A percentile compares a stretch with the other conserved stretches of the same genome.
phyloP scores from a whole-genome alignment of 2,329 filamentous ascomycete species.

The Aureobasidium sp. region DNA sequence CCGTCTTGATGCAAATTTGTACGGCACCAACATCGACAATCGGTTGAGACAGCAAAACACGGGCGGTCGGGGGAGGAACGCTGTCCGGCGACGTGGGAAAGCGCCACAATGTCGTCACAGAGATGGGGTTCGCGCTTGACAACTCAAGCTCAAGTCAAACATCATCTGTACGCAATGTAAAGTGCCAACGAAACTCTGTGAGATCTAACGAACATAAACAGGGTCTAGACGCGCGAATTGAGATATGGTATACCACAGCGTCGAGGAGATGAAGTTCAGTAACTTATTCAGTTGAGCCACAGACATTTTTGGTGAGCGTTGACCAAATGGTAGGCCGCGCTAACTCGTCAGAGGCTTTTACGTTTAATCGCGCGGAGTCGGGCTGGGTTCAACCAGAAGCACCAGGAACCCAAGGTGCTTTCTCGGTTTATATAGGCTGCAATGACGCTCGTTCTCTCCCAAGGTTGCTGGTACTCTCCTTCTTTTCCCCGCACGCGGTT shows the following conservation, averaged over 20 bases:
- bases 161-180: background rate
- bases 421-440: slow-evolving; percentile 9
- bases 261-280: background rate
- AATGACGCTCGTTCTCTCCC: background rate
- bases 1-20: background rate
- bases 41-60: slow-evolving; percentile 1
- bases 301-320: slow-evolving; percentile 1
- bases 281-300: background rate
- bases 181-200: background rate
- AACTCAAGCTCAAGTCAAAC: background rate
- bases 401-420: slow-evolving; percentile 1
- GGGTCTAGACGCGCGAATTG: background rate
- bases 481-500: slow-evolving; percentile 9
- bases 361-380: slow-evolving; percentile 9
- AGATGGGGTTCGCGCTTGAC: background rate
- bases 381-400: slow-evolving; percentile 6
- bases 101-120: slow-evolving; percentile 9
- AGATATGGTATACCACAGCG: background rate
- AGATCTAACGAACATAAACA: background rate
- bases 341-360: slow-evolving; percentile 12
- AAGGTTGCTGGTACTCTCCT: slow-evolving; percentile 4
- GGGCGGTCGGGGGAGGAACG: slow-evolving; percentile 5
- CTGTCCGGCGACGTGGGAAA: background rate
- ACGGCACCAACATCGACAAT: background rate
- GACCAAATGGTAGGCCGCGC: background rate